These are phyloP conservation scores for Mycena sanguinolenta DNA, from an alignment of 768 basidiomycete genomes.

Conservation along the genomic window DNA sequence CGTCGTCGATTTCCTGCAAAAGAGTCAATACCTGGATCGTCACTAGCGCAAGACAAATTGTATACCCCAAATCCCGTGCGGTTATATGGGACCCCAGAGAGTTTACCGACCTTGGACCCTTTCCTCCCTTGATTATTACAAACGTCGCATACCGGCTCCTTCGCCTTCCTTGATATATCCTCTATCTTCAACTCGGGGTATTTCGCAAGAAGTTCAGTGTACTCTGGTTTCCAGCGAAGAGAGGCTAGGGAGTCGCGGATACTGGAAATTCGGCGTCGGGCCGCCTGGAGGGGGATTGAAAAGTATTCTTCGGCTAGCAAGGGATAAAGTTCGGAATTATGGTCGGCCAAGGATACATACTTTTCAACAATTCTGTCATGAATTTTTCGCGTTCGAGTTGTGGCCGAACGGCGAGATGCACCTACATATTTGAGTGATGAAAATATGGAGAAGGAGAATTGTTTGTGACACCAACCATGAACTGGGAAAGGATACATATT, in stretches of 20 bases:
- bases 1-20: conserved; percentile 11
- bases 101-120: conserved; percentile 69
- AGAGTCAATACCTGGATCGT: conserved; percentile 8
- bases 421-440: conserved; percentile 1
- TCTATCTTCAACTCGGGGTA: conserved; percentile 78
- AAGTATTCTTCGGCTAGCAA: conserved; percentile 76
- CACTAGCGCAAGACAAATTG: neutral
- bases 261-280: conserved; percentile 79
- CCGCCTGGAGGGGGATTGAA: conserved; percentile 72
- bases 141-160: conserved; percentile 79
- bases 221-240: conserved; percentile 84
- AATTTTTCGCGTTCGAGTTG: conserved; percentile 64
- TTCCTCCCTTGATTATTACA: conserved; percentile 67
- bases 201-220: conserved; percentile 72
- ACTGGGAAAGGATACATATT: conserved; percentile 57
- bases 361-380: conserved; percentile 66
- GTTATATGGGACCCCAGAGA: conserved; percentile 82
- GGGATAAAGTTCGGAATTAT: neutral
- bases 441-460: neutral
- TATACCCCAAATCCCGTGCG: conserved; percentile 76
- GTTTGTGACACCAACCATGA: conserved; percentile 73
- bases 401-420: conserved; percentile 69
- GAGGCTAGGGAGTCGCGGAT: conserved; percentile 82
- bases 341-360: conserved; percentile 50
- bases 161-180: conserved; percentile 56